Percentiles rank a stretch among this genome's conserved stretches.
phyloP scores from a whole-genome alignment of 2,329 filamentous ascomycete species.

The Phyllachora maydis region DNA sequence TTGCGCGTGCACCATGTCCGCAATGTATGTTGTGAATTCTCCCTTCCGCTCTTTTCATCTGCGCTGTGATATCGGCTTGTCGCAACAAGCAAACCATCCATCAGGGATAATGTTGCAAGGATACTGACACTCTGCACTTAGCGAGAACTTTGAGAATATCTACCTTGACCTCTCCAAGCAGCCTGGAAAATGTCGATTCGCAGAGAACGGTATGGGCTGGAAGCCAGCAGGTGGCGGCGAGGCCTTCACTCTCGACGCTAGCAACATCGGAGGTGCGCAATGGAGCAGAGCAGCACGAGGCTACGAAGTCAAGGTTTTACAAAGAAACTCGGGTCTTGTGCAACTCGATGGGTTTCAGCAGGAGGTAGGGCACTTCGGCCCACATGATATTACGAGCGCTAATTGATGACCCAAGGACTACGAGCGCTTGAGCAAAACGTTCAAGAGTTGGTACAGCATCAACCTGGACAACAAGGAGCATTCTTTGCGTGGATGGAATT shows the following conservation, averaged over 20 bases:
- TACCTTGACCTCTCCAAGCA: slow-evolving; percentile 90
- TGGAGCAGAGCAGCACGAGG: slow-evolving; percentile 90
- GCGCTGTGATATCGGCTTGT: no score
- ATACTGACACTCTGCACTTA: slow-evolving; percentile 10
- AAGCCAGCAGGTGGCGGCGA: slow-evolving; percentile 74
- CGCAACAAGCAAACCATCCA: no score
- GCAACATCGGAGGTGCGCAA: slow-evolving; percentile 69
- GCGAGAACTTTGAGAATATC: slow-evolving; percentile 93
- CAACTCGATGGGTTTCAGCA: slow-evolving; percentile 91
- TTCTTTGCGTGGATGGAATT: slow-evolving; percentile 92
- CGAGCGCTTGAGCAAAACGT: slow-evolving; percentile 75
- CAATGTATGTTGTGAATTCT: no score
- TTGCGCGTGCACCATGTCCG: no score
- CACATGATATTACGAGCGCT: no score
- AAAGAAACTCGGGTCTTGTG: slow-evolving; percentile 65
- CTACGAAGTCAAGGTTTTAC: slow-evolving; percentile 81
- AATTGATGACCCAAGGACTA: no score
- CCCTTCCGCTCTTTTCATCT: no score
- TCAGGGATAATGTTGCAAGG: no score
- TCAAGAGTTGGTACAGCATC: slow-evolving; percentile 97
- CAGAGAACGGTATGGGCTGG: slow-evolving; percentile 89
- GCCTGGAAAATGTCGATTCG: slow-evolving; percentile 81
- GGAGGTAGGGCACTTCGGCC: no score
- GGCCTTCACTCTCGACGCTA: slow-evolving; percentile 80
- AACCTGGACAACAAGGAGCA: slow-evolving; percentile 86